Evolutionary conservation across 495 filamentous ascomycete genomes (phyloP), one percentile per base, ranked within the genome.

Genomic region (Cercophora sp.): DNA sequence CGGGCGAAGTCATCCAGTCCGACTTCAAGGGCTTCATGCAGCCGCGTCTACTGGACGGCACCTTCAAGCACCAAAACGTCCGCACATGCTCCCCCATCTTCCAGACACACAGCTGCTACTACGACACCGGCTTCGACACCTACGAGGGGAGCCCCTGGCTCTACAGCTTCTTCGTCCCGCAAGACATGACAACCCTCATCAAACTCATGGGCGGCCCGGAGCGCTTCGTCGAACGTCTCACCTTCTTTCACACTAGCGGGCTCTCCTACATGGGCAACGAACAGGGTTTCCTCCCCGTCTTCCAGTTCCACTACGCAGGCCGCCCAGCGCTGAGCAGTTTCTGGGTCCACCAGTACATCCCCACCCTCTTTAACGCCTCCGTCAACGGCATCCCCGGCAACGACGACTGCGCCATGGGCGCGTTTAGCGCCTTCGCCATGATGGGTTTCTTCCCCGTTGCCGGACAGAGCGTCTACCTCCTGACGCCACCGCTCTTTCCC

Each of bases 401-500:
- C 63, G 85, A 89, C 52, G 85, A 89, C 65, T 83, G 81, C 45
- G 85, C 86, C 15, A 87, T 88, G 85, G 87, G 85, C 8, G 80
- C 85, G 2, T 89, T 88, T 54, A 72, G 78, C 4, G 81, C 81
- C 0, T 79, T 88, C 29, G 79, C 78, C 29, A 84, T 86, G 76
- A 79, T 87, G 64, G 87, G 87, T 0, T 74, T 89, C 1, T 91
- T 85, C 63, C 87, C 87, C 1, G 82, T 86, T 3, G 83, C 85
- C 0, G 87, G 86, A 4, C 85, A 88, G 64, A 74, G 88, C 50
- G 85, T 88, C 0, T 89, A 89, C 52, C 69, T 91, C 5, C 81
- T 89, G 15, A 84, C 74, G 18, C 68, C 82, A 5, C 83, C 84
- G 0, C 78, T 84, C 61, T 89, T 89, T 61, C 73, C 78, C 41